phyloP scores from a whole-genome alignment of 345 rosid species.

The Pugionium dolabratum region DNA sequence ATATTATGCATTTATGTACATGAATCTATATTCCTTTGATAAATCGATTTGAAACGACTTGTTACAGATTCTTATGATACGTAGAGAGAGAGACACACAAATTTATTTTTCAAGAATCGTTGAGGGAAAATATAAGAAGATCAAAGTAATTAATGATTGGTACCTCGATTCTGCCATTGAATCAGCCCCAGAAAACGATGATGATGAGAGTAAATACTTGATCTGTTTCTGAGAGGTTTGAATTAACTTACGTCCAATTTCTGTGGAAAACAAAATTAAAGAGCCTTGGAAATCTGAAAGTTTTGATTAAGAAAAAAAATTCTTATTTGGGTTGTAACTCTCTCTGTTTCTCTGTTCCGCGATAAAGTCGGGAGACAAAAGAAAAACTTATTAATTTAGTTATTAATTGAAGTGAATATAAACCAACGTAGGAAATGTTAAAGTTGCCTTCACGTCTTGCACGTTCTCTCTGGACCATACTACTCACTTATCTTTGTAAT shows the following conservation, averaged over 20 bases:
- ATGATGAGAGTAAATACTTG: slow-evolving; percentile 22
- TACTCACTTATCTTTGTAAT: slow-evolving; percentile 21
- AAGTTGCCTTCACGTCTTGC: slow-evolving; percentile 54
- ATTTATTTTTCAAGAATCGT: background rate
- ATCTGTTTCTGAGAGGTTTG: slow-evolving; percentile 16
- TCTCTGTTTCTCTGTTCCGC: slow-evolving; percentile 47
- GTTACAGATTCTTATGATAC: background rate
- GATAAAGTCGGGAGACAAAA: slow-evolving; percentile 41
- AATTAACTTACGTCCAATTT: background rate
- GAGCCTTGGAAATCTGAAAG: slow-evolving; percentile 24
- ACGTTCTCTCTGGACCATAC: slow-evolving; percentile 39
- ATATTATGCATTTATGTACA: background rate
- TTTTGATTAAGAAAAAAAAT: no score
- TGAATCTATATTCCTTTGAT: background rate
- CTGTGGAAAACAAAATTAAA: background rate
- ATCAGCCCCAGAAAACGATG: slow-evolving; percentile 12
- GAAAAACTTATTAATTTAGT: slow-evolving; percentile 28
- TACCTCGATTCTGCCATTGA: slow-evolving; percentile 35
- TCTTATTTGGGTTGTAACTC: slow-evolving; percentile 17
- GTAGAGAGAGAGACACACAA: background rate
- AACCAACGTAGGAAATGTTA: slow-evolving; percentile 31
- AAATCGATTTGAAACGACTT: background rate
- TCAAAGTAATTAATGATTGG: slow-evolving; percentile 19
- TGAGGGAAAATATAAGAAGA: slow-evolving; percentile 3
- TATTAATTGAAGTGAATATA: slow-evolving; percentile 13